Conservation (phyloP, 805 yeast genomes). For the Hanseniaspora nectarophila region DNA sequence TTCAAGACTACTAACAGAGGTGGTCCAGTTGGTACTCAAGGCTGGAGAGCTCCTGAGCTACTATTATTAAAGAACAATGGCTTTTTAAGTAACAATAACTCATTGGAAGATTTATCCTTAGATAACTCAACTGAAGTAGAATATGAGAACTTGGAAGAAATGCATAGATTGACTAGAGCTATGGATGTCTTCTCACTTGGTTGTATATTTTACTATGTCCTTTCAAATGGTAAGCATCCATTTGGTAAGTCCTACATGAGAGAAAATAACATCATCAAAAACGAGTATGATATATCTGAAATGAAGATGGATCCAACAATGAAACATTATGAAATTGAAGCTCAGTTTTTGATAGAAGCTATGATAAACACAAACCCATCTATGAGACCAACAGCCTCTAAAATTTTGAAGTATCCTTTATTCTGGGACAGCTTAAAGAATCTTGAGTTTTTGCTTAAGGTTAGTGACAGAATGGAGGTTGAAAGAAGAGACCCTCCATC, state of each 20-base stretch:
- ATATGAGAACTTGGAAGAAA: conserved; percentile 27
- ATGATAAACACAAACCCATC: conserved; percentile 66
- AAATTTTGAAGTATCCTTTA: conserved; percentile 69
- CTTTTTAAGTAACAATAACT: conserved; percentile 20
- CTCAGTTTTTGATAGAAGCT: conserved; percentile 53
- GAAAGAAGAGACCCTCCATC: conserved; percentile 74
- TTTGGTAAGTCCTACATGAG: conserved; percentile 85
- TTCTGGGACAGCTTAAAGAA: conserved; percentile 72
- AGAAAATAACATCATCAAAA: conserved; percentile 76
- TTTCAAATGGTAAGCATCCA: conserved; percentile 80
- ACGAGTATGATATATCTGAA: conserved; percentile 40
- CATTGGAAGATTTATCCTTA: conserved; percentile 20
- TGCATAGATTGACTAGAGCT: conserved; percentile 66
- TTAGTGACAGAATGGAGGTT: conserved; percentile 81
- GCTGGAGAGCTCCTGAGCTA: conserved; percentile 97
- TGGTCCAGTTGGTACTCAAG: conserved; percentile 91
- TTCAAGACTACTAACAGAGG: conserved; percentile 84
- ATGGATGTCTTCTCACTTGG: conserved; percentile 92
- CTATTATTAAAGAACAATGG: conserved; percentile 25
- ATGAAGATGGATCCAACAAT: conserved; percentile 24
- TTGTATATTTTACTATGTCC: conserved; percentile 78
- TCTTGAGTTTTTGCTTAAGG: conserved; percentile 71
- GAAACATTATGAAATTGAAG: conserved; percentile 38
- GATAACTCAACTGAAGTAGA: neutral
- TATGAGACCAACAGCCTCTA: conserved; percentile 56